Percentiles rank a stretch among this genome's conserved stretches.
These are phyloP conservation scores for Raphidocelis subcapitata DNA, from an alignment of 139 green algal genomes.

Conservation along the genomic window DNA sequence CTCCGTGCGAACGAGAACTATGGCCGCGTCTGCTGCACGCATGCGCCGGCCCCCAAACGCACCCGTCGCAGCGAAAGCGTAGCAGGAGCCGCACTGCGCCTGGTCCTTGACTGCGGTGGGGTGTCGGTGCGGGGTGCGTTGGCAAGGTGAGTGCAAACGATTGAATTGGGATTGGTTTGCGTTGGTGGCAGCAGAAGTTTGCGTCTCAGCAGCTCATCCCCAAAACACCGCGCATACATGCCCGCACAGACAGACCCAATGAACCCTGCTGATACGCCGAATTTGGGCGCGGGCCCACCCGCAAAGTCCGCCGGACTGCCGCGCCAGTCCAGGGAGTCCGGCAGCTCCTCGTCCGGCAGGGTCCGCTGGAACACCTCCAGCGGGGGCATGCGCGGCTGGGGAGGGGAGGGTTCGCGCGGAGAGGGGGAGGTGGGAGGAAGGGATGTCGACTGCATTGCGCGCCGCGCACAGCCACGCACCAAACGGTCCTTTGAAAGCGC, in stretches of 20 bases:
- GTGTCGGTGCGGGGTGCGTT: neutral
- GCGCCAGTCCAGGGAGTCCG: conserved; percentile 8
- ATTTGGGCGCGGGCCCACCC: conserved; percentile 5
- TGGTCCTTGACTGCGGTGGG: too few relatives aligned
- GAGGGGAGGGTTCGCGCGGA: neutral
- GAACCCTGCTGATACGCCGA: too few relatives aligned
- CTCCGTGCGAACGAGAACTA: too few relatives aligned
- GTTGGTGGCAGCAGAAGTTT: too few relatives aligned
- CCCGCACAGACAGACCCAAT: conserved; percentile 1
- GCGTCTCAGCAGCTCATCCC: neutral
- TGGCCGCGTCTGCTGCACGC: too few relatives aligned
- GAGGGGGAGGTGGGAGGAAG: too few relatives aligned
- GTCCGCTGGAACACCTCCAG: conserved; percentile 9
- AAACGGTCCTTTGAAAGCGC: too few relatives aligned
- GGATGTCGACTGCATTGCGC: too few relatives aligned
- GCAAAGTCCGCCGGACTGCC: conserved; percentile 17
- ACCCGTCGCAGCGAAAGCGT: conserved; percentile 10
- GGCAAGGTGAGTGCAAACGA: neutral
- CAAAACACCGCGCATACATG: conserved; percentile 5
- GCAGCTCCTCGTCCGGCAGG: conserved; percentile 2
- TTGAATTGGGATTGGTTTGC: neutral
- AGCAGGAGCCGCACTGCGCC: conserved; percentile 11
- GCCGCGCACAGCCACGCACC: too few relatives aligned
- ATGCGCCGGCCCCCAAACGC: too few relatives aligned
- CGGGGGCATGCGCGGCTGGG: conserved; percentile 3